Evolutionary conservation across 306 rosid genomes (phyloP).

Genomic region (Medicago ruthenica): DNA sequence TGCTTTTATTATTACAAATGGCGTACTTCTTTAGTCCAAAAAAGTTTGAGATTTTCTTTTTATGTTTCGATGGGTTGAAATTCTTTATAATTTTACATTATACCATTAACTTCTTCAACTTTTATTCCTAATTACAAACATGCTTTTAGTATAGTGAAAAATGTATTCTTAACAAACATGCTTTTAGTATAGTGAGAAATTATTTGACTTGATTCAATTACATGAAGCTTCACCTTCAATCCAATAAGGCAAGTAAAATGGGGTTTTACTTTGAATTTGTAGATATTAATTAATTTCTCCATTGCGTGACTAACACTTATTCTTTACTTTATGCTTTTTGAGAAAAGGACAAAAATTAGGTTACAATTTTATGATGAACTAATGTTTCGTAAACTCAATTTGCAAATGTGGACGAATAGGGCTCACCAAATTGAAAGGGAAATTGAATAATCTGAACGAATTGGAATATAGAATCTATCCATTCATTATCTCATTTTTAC

Average conservation of each 20-base stretch:
- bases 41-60: background rate
- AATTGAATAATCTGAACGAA: slow-evolving; percentile 70
- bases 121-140: background rate
- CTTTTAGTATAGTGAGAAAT: background rate
- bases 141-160: background rate
- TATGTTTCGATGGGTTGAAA: slow-evolving; percentile 1
- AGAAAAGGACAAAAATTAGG: slow-evolving; percentile 55
- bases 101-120: background rate
- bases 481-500: slow-evolving; percentile 46
- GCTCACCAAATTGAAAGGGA: slow-evolving; percentile 59
- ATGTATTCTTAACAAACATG: background rate
- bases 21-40: background rate
- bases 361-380: slow-evolving; percentile 38
- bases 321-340: slow-evolving; percentile 49
- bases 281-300: background rate
- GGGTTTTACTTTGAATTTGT: background rate
- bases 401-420: slow-evolving; percentile 55
- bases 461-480: slow-evolving; percentile 68
- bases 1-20: too few species aligned
- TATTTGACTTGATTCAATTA: slow-evolving; percentile 5
- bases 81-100: background rate
- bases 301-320: slow-evolving; percentile 34
- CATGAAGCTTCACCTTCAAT: background rate
- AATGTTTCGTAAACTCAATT: slow-evolving; percentile 39
- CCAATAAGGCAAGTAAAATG: slow-evolving; percentile 19